Evolutionary conservation across 1,284 basidiomycete genomes (phyloP).

Genomic region (Cryptococcus deneoformans): DNA sequence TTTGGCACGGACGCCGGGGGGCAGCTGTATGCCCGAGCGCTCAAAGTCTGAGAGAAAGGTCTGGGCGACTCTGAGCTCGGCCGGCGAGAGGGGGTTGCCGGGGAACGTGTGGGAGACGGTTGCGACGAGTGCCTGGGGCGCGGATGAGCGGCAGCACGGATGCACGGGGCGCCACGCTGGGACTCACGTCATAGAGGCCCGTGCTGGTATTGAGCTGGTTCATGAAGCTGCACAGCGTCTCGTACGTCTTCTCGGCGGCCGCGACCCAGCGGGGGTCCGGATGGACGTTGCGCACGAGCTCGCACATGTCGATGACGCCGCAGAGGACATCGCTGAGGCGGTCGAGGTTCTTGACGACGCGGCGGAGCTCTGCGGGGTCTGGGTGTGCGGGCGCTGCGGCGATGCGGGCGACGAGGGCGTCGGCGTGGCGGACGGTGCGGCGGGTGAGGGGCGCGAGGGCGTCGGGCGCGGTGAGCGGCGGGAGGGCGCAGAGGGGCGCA

Average conservation of each 20-base stretch:
- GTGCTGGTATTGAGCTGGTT: conserved; percentile 94
- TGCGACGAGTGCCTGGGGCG: conserved; percentile 38
- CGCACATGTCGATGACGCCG: conserved; percentile 93
- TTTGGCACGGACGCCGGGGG: conserved; percentile 67
- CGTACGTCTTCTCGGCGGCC: conserved; percentile 73
- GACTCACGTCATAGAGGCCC: conserved; percentile 78
- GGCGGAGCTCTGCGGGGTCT: conserved; percentile 59
- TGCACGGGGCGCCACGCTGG: not conserved
- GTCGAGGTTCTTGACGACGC: conserved; percentile 91
- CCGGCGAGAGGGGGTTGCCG: conserved; percentile 34
- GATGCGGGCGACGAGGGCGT: conserved; percentile 88
- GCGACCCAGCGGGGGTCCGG: conserved; percentile 63
- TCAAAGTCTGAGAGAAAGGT: conserved; percentile 98
- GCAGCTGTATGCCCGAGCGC: conserved; percentile 91
- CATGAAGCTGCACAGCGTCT: conserved; percentile 93
- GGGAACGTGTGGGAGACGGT: conserved; percentile 43
- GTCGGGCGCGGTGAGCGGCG: conserved; percentile 19
- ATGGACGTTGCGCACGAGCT: conserved; percentile 89
- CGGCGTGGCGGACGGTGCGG: conserved; percentile 49
- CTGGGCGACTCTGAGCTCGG: conserved; percentile 68
- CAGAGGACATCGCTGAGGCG: conserved; percentile 92
- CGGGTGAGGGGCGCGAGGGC: conserved; percentile 24
- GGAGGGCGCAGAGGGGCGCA: conserved; percentile 17
- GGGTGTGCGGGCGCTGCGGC: conserved; percentile 64
- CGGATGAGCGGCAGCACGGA: not conserved